phyloP scores from a whole-genome alignment of 1,139 yeast genomes.

The Yamadazyma atmosphaerica region DNA sequence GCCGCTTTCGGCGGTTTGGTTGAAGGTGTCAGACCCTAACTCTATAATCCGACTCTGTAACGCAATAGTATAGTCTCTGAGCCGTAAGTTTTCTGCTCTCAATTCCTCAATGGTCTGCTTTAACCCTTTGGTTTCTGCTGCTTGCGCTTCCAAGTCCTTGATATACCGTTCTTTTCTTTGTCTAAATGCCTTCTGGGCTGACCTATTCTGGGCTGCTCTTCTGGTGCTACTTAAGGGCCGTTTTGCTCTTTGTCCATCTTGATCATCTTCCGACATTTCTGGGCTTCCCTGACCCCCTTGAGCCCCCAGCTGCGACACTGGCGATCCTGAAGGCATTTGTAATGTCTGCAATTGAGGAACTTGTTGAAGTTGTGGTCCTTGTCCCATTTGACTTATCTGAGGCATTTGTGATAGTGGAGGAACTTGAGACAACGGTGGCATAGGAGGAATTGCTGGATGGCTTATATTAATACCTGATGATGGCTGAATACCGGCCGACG shows the following conservation, averaged over 20 bases:
- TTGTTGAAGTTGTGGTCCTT: background rate
- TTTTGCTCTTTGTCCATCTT: background rate
- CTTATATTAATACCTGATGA: background rate
- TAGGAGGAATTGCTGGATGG: constrained; percentile 1
- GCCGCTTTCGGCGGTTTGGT: background rate
- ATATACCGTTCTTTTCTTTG: constrained; percentile 76
- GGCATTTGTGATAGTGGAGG: background rate
- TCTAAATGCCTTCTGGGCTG: constrained; percentile 86
- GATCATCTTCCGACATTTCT: background rate
- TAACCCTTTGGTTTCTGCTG: constrained; percentile 58
- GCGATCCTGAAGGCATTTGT: background rate
- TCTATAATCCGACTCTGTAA: constrained; percentile 68
- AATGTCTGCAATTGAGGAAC: background rate
- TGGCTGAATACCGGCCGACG: background rate
- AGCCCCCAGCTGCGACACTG: background rate
- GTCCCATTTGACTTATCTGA: background rate
- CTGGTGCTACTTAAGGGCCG: constrained; percentile 62
- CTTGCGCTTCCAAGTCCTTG: constrained; percentile 72
- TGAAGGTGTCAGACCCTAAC: constrained; percentile 18
- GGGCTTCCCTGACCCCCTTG: background rate
- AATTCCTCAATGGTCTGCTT: constrained; percentile 64
- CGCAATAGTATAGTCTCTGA: constrained; percentile 71
- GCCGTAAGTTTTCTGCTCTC: constrained; percentile 66
- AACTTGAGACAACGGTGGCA: background rate
- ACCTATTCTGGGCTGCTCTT: constrained; percentile 86